Percentiles rank a stretch among this genome's conserved stretches.
Evolutionary conservation across 371 early-diverging fungal species (phyloP).

Genomic region (Circinella umbellata): DNA sequence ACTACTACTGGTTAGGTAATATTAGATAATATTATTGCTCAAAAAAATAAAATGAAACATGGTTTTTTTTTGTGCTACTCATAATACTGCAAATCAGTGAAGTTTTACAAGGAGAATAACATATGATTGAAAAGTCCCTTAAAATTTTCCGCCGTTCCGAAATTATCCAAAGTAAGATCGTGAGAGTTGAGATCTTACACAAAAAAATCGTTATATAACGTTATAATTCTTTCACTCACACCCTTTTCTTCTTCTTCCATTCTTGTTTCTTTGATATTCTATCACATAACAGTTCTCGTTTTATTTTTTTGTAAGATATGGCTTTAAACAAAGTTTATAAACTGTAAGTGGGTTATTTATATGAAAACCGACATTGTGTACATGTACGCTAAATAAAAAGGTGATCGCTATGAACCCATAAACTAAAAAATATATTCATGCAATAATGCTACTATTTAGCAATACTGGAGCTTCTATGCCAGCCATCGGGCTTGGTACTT

Average conservation of each 20-base stretch:
- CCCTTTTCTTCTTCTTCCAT: conserved; percentile 11
- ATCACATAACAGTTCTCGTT: background rate
- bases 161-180: background rate
- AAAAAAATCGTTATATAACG: too few species aligned
- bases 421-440: too few species aligned
- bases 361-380: too few species aligned
- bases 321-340: conserved; percentile 19
- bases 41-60: background rate
- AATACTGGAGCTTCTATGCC: conserved; percentile 53
- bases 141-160: background rate
- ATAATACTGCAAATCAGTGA: background rate
- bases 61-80: background rate
- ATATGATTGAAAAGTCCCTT: background rate
- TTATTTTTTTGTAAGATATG: background rate
- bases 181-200: background rate
- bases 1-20: background rate
- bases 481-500: conserved; percentile 55
- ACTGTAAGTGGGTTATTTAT: conserved; percentile 16
- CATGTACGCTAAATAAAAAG: too few species aligned
- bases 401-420: too few species aligned
- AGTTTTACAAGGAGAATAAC: background rate
- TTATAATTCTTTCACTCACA: background rate
- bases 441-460: conserved; percentile 15
- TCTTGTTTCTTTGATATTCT: background rate
- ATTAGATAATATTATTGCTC: too few species aligned